Base-by-base conservation (phyloP, 1,284 basidiomycete genomes). In the Bjerkandera adusta region DNA sequence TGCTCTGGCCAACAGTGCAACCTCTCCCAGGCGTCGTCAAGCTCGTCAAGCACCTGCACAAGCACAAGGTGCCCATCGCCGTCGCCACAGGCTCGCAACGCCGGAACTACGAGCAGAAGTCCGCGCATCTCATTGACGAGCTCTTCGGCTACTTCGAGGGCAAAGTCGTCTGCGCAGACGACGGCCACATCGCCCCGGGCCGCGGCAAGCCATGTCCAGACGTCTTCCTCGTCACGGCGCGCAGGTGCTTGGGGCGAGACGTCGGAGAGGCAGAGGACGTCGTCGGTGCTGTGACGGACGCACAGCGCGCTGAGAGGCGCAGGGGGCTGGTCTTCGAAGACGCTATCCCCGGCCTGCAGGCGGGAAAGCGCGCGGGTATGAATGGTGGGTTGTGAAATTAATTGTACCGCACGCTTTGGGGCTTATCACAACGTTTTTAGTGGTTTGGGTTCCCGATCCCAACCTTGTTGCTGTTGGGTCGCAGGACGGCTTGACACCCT, bases 301-400 rank as follows among this genome's bases (percentile, higher is more conserved):
- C 58, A 37, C 70, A 83, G 54, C 49, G 53, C 43, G 57, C 50
- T 39, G 79, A 81, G 59, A 69, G 88, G 34, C 59, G 63, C 32
- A 78, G 71, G 51, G 87, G 85, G 1, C 68, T 91, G 1, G 79
- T 91, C 2, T 85, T 91, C 53, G 88, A 91, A 65, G 88, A 91
- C 61, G 80, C 79, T 5, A 65, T 88, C 37, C 77, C 76, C 3
- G 88, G 88, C 0, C 70, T 90, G 55, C 78, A 85, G 55, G 85
- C 87, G 13, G 88, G 81, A 8, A 86, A 85, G 61, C 71, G 83
- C 48, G 88, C 87, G 1, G 86, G 85, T 15, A 91, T 91, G 88
- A 75, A 77, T 44, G 87, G 89, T 89, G 48, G 26, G 77, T 64
- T 11, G 33, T 27, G 34, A 35, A 12, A 21, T 30, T 41, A n/a